Base-by-base conservation (phyloP, 495 filamentous ascomycete species). In the Aspergillus biplanus region DNA sequence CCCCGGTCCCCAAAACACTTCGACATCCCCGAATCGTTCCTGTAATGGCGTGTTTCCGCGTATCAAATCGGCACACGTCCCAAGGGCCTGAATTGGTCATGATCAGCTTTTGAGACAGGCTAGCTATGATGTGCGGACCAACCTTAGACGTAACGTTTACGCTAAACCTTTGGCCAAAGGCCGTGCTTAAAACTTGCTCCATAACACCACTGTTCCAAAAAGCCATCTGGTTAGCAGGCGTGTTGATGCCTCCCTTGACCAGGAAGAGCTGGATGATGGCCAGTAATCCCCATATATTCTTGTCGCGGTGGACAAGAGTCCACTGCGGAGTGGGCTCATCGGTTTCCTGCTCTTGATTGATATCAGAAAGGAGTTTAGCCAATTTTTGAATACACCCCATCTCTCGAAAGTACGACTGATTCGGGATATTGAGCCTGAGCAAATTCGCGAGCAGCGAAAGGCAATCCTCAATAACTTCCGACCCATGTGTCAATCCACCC, bases 361-460 rank as follows among this genome's bases (percentile, higher is more conserved):
- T 85, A 69, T 88, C 85, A 47, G 78, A 75, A 11, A 98, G 81
- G 27, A 98, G 79, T 31, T 82, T 85, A 21, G 87, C 85, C 52
- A 97, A 74, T 70, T 87, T 89, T 33, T 87, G 83, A 27, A 97
- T 86, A 68, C 89, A 94, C 0, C 92, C 93, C 39, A 90, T 94
- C 73, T 99, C 96, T 53, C 95, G 83, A 71, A 99, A 97, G 65
- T 92, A 89, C 37, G 91, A 93, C 74, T 98, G 96, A 71, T 98
- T 99, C 27, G 93, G 92, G 27, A 87, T 80, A 71, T 97, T 98
- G 63, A 93, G 83, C 48, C 89, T 86, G n/a, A 98, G 80, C 21
- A 99, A 84, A 71, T 97, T 97, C 34, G 92, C 92, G 16, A 98
- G 83, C 56, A 99, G 80, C 42, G 94, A 91, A n/a, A 99, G 82